phyloP scores from a whole-genome alignment of 2,329 filamentous ascomycete species.

The Colletotrichum sp. region DNA sequence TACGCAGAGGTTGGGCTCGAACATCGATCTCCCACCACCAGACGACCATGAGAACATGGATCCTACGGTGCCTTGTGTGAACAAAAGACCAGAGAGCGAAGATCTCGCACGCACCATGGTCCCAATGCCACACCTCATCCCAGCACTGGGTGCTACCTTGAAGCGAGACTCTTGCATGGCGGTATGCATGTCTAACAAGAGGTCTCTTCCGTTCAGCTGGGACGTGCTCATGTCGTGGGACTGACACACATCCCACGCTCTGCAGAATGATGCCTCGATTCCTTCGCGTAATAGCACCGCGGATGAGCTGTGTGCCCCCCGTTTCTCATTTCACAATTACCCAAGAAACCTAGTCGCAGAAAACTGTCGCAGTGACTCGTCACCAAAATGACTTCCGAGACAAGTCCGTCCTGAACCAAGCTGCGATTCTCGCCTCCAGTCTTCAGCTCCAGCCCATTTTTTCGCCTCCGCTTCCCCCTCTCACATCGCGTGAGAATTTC shows the following conservation, averaged over 20 bases:
- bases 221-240: not conserved
- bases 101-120: not conserved
- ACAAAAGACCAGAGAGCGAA: not conserved
- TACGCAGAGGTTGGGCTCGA: not conserved
- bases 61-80: not conserved
- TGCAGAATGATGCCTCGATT: not conserved
- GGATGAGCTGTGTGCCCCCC: not conserved
- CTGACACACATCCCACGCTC: not conserved
- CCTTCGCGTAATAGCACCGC: slow-evolving; percentile 1
- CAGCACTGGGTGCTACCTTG: not conserved
- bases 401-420: not conserved
- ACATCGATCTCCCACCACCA: not conserved
- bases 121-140: not conserved
- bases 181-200: not conserved
- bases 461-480: not conserved
- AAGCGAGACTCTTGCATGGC: not conserved
- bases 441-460: not conserved
- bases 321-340: not conserved
- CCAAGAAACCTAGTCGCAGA: not conserved
- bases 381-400: not conserved
- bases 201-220: slow-evolving; percentile 13
- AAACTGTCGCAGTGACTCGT: not conserved
- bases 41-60: no score
- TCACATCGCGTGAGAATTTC: slow-evolving; percentile 2
- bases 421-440: not conserved